Conservation (phyloP, 257 asterid genomes). For the Solanum paucissectum region DNA sequence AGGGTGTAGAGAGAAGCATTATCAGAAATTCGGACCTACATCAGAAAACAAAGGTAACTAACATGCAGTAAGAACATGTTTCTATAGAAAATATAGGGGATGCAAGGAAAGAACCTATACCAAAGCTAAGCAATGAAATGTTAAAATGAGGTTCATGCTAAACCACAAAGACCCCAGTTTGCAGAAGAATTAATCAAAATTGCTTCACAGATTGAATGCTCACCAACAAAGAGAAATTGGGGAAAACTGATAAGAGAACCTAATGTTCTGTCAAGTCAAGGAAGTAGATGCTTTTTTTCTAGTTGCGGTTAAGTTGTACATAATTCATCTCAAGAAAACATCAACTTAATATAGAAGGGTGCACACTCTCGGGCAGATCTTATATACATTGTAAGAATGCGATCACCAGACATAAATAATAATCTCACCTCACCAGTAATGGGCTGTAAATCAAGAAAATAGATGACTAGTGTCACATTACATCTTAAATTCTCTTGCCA, state of each 20-base stretch:
- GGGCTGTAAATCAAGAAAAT: background rate
- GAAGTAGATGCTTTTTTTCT: background rate
- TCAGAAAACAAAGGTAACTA: constrained; percentile 3
- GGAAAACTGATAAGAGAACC: background rate
- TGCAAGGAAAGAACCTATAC: background rate
- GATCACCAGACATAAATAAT: background rate
- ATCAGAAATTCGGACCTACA: constrained; percentile 58
- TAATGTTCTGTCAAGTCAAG: background rate
- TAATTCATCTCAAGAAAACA: background rate
- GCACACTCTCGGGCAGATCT: background rate
- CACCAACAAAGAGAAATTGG: background rate
- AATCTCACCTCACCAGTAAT: background rate
- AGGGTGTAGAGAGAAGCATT: constrained; percentile 62
- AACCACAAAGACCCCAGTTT: background rate
- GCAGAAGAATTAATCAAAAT: background rate
- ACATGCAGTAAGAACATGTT: constrained; percentile 1
- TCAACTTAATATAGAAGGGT: background rate
- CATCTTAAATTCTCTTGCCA: background rate
- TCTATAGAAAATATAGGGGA: background rate
- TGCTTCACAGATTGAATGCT: background rate
- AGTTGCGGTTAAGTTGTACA: background rate
- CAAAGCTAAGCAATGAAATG: background rate
- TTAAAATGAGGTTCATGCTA: background rate
- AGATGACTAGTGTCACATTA: background rate
- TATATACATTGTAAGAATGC: background rate